Evolutionary conservation across 2,329 filamentous ascomycete genomes (phyloP), one percentile per base, ranked within the genome.

Genomic region (Trichoderma guizhouense): DNA sequence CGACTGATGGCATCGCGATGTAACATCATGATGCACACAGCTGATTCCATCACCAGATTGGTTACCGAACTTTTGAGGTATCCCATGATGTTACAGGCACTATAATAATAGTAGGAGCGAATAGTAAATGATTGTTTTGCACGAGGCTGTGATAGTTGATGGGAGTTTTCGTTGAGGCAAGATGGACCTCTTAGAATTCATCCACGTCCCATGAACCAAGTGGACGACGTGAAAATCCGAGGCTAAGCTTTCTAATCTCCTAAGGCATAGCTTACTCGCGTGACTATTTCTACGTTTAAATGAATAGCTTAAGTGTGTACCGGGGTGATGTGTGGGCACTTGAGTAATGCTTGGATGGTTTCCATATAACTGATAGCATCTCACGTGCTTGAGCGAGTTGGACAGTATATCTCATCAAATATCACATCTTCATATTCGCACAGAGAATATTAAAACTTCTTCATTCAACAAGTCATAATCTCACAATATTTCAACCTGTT

Each of bases 41-140:
- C 64, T 67, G 64, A 67, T 58, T 58, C 24, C 14, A 21, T 67
- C 64, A 67, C 51, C 64, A 67, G 64, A 39, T 39, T 43, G 53
- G 15, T 18, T 43, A n/a, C 7, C n/a, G 24, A 67, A 7, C 53
- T 18, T 67, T 12, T 67, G 53, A 30, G 2, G 43, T 58, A 28
- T 14, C 24, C 8, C 47, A 43, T 57, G 64, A 39, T 55, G 14
- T 36, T 12, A 9, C 21, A 21, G 1, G 18, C 8, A 24, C 51
- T 9, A 8, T 6, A 9, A 39, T 39, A 15, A 21, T 14, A 2
- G 11, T 32, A 58, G 0, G 26, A 7, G 1, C 24, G 24, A 63
- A 28, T 43, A n/a, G 11, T 28, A 53, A 58, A 39, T n/a, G 51
- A 28, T n/a, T 39, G 51, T 14, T 39, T 18, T 11, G 64, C 64